Conservation (phyloP, 2,329 filamentous ascomycete genomes). For the Penicillium brevicompactum region DNA sequence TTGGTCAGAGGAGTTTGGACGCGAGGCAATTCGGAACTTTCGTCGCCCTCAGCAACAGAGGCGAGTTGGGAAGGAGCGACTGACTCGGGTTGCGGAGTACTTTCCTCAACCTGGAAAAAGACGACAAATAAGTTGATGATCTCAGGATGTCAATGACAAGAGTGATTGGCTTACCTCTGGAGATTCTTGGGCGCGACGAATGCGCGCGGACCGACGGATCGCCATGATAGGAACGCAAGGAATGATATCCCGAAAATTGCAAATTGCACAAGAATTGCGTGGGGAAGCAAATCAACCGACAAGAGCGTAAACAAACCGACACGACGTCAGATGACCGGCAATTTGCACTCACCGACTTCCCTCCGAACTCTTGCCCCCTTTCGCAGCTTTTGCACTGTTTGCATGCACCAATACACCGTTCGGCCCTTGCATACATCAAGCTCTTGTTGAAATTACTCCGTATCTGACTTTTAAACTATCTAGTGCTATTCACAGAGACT, state of each 20-base stretch:
- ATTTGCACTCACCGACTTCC: not conserved
- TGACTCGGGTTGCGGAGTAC: constrained; percentile 19
- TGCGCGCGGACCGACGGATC: constrained; percentile 45
- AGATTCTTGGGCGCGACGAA: constrained; percentile 33
- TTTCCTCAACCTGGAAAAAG: constrained; percentile 22
- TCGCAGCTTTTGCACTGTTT: not conserved
- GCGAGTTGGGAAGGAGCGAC: constrained; percentile 38
- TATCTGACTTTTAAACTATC: too few relatives aligned
- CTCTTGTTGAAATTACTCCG: too few relatives aligned
- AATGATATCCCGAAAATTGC: not conserved
- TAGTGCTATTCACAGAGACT: too few relatives aligned
- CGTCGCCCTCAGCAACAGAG: constrained; percentile 51
- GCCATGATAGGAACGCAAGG: constrained; percentile 31
- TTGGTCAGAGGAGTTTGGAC: constrained; percentile 28
- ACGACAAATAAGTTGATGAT: constrained; percentile 7
- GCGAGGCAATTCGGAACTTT: constrained; percentile 34
- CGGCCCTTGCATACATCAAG: too few relatives aligned
- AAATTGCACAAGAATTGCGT: not conserved
- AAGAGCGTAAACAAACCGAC: constrained; percentile 23
- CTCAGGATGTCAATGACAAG: not conserved
- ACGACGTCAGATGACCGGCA: constrained; percentile 26
- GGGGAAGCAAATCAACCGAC: not conserved
- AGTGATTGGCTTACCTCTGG: constrained; percentile 35
- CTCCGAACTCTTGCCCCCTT: too few relatives aligned
- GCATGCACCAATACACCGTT: not conserved